Evolutionary conservation across 176 grass and related monocot species (phyloP), one percentile per base, ranked within the genome.

Genomic region (Phoenix roebelenii): DNA sequence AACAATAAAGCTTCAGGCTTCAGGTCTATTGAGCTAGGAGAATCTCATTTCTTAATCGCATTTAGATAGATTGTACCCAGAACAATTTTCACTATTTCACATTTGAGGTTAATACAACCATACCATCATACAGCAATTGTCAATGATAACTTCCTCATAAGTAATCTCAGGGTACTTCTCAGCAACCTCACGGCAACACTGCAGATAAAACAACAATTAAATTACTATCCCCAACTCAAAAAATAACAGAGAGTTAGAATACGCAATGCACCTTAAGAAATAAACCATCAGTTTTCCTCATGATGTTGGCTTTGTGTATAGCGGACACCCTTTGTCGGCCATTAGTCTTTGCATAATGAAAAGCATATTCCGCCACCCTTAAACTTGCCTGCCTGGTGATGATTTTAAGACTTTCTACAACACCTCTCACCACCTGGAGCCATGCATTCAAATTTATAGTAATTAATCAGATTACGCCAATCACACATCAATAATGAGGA

Each of bases 361-460:
- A 97, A 68, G 93, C 93, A 88, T 97, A 97, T 61, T 92, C 87
- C 67, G 93, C 87, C 52, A 97, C 93, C 75, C 93, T 91, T 69
- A 97, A 77, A 83, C 93, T 97, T 54, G 87, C 93, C 64, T 91
- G 87, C 30, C 93, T 74, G 12, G 93, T 97, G 75, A 97, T 97
- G 69, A 97, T 97, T 78, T 97, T 97, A 63, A 97, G 72, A 72
- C 93, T 97, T 69, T 97, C 93, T n/a, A 97, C 93, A 64, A 97
- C 93, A 61, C 93, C 93, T 85, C 93, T 83, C 20, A 97, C 87
- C 18, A 97, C 93, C 93, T 97, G 66, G 39, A 75, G 50, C 20
- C 7, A 39, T 56, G 52, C 1, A 15, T 50, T n/a, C 49, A 0
- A 23, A 49, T 52, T 51, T 25, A 26, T 18, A 44, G 10, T 3